These are phyloP conservation scores for Pyrenula massariospora DNA, from an alignment of 495 filamentous ascomycete species.

Conservation along the genomic window DNA sequence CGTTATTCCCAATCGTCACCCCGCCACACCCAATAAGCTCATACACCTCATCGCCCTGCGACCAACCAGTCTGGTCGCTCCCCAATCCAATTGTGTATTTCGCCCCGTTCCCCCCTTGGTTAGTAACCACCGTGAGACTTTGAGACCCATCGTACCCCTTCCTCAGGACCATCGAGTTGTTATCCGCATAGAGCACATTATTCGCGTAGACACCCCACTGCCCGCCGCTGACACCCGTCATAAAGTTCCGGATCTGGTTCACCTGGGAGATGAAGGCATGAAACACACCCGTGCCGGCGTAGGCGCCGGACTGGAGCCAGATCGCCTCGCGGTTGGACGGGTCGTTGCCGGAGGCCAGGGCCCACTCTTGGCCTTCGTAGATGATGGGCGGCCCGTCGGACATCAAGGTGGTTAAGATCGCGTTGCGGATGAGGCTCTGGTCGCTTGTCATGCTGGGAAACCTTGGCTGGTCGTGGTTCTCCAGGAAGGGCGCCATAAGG, in stretches of 20 bases:
- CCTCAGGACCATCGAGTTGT: conserved; percentile 48
- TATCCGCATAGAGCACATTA: conserved; percentile 41
- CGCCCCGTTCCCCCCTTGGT: conserved; percentile 35
- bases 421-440: conserved; percentile 43
- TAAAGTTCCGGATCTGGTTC: conserved; percentile 46
- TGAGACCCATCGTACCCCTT: conserved; percentile 47
- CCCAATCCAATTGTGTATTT: conserved; percentile 33
- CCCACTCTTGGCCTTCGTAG: conserved; percentile 58
- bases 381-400: conserved; percentile 47
- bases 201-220: background rate
- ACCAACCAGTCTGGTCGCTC: conserved; percentile 4
- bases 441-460: conserved; percentile 30
- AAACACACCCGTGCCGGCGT: conserved; percentile 44
- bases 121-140: conserved; percentile 50
- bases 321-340: conserved; percentile 56
- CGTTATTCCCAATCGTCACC: background rate
- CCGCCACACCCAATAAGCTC: background rate
- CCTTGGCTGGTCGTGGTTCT: conserved; percentile 57
- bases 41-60: background rate
- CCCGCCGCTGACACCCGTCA: background rate
- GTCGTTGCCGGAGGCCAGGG: conserved; percentile 38
- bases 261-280: conserved; percentile 48
- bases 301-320: conserved; percentile 33
- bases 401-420: conserved; percentile 56
- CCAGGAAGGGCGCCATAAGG: conserved; percentile 51